Evolutionary conservation across 225 moss, liverwort and hornwort genomes (phyloP), one percentile per base, ranked within the genome.

Genomic region (Marchantia paleacea): DNA sequence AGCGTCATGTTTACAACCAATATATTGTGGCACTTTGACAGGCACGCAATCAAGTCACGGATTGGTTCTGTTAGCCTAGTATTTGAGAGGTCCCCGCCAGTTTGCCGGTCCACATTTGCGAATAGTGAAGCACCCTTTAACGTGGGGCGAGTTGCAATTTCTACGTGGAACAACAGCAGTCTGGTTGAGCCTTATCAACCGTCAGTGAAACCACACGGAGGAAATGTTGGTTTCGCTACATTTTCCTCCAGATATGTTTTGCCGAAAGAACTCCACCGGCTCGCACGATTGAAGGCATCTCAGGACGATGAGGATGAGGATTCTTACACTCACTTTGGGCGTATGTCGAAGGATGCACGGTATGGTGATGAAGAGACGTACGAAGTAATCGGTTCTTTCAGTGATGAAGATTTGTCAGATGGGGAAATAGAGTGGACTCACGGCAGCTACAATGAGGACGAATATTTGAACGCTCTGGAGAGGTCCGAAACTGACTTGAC

Each of bases 31-130:
- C 29, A 9, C 72, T 86, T 86, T 62, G 70, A 70, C 94, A 96
- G 96, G 92, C 91, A 90, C 84, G 91, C 90, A 80, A 94, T 96
- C 86, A 90, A 92, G 88, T 89, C 82, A 78, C 81, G 90, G 18
- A 86, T 81, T 76, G 94, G 94, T 10, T 83, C 91, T 5, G 94
- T 96, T 78, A 94, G 84, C 84, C 87, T 96, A 57, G 85, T 94
- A 62, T 77, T 96, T 20, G 94, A 94, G 71, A 90, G 96, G 69
- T 91, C 94, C 67, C 80, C 92, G 49, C 90, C 90, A 55, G 86
- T 84, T 29, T 81, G 92, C 75, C 87, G 91, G 63, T 81, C 91
- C 31, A 76, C 87, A 77, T 88, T 84, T 71, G 88, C 75, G 11
- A 84, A 63, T 65, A 80, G 83, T 51, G 87, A 86, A 47, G 63